Conservation (phyloP, 2,329 filamentous ascomycete species). For the Calycina herbarum region DNA sequence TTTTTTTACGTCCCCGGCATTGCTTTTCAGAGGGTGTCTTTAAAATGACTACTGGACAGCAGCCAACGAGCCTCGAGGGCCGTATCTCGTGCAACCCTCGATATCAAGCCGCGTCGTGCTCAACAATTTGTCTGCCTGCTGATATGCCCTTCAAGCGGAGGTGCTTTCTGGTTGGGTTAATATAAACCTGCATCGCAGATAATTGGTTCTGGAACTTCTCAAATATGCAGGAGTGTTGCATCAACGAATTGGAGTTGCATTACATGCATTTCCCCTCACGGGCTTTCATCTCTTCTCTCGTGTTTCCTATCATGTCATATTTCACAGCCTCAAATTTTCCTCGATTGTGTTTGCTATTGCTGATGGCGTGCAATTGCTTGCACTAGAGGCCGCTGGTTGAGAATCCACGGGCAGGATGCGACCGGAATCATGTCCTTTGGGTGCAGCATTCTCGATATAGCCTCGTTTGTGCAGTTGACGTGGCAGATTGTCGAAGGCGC, state of each 20-base stretch:
- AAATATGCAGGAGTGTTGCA: not conserved
- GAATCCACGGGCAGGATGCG: not conserved
- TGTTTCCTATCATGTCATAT: not conserved
- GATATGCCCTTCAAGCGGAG: too few relatives aligned
- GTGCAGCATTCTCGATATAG: not conserved
- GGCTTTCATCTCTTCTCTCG: not conserved
- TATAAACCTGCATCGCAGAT: too few relatives aligned
- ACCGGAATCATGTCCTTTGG: constrained; percentile 1
- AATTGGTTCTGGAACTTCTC: not conserved
- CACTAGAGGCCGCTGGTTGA: too few relatives aligned
- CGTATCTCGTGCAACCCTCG: too few relatives aligned
- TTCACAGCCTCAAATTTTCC: not conserved
- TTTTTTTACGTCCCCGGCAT: too few relatives aligned
- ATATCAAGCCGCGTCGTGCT: too few relatives aligned
- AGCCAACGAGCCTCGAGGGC: too few relatives aligned
- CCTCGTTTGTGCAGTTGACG: constrained; percentile 2
- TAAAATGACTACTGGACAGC: too few relatives aligned
- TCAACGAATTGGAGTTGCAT: not conserved
- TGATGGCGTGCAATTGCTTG: too few relatives aligned
- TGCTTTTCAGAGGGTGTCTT: too few relatives aligned
- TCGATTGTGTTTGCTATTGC: not conserved
- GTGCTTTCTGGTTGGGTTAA: too few relatives aligned
- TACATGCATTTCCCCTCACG: not conserved
- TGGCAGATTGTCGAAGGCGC: constrained; percentile 14
- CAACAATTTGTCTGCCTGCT: too few relatives aligned